Percentiles rank a stretch among this genome's conserved stretches.
phyloP scores from a whole-genome alignment of 139 green algal genomes.

The Dunaliella primolecta region DNA sequence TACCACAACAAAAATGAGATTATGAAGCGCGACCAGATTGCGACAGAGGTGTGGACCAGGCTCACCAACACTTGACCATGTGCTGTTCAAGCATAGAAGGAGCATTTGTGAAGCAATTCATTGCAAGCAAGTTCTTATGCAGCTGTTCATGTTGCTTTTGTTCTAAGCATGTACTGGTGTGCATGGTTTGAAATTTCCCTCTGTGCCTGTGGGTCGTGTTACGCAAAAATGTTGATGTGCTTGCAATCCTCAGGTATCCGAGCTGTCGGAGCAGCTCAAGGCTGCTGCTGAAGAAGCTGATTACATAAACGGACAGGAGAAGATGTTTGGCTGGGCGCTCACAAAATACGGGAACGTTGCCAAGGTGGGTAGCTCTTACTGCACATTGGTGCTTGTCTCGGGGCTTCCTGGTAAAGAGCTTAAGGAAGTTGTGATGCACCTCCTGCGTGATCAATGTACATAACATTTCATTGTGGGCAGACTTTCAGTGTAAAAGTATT shows the following conservation, averaged over 20 bases:
- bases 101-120: too few relatives aligned
- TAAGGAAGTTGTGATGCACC: too few relatives aligned
- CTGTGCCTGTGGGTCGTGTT: neutral
- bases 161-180: too few relatives aligned
- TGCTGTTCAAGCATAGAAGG: too few relatives aligned
- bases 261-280: conserved; percentile 52
- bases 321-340: conserved; percentile 67
- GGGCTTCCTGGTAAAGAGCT: too few relatives aligned
- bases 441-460: too few relatives aligned
- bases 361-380: conserved; percentile 18
- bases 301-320: conserved; percentile 73
- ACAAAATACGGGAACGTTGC: conserved; percentile 64
- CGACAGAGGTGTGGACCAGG: conserved; percentile 25
- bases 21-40: conserved; percentile 41
- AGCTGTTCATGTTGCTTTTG: neutral
- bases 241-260: conserved; percentile 40
- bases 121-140: neutral
- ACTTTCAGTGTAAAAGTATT: too few relatives aligned
- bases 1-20: conserved; percentile 44
- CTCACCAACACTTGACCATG: too few relatives aligned
- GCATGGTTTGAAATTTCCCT: too few relatives aligned
- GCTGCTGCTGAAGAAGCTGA: conserved; percentile 53
- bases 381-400: neutral
- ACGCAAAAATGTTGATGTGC: too few relatives aligned
- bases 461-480: too few relatives aligned